Conservation (phyloP, 192 early-diverging fungal genomes). For the Coemansia sp. region DNA sequence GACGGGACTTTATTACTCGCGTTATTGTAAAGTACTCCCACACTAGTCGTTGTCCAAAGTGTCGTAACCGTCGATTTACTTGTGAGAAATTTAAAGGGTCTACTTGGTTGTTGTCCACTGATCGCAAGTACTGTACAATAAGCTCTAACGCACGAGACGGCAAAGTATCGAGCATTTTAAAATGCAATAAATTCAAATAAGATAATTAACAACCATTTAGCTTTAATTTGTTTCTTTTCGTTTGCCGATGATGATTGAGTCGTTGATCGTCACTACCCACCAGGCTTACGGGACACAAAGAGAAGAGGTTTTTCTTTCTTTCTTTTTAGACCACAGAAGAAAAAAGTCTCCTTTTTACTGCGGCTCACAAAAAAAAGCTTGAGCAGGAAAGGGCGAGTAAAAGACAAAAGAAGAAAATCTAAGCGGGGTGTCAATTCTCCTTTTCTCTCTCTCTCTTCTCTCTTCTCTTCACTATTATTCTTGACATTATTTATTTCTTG, state of each 20-base stretch:
- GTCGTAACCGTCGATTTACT: constrained; percentile 12
- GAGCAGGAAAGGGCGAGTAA: no score
- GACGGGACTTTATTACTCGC: constrained; percentile 3
- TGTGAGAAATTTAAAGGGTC: constrained; percentile 19
- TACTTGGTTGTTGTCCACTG: constrained; percentile 28
- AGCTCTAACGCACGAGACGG: constrained; percentile 16
- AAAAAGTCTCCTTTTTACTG: no score
- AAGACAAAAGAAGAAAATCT: no score
- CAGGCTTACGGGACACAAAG: no score
- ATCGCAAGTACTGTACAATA: constrained; percentile 36
- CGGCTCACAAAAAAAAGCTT: no score
- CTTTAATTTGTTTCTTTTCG: no score
- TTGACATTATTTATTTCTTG: no score
- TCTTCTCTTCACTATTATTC: no score
- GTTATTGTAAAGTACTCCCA: constrained; percentile 44
- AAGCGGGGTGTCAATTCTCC: not conserved
- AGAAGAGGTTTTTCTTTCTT: no score
- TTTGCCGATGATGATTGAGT: no score
- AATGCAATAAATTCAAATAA: not conserved
- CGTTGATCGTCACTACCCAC: no score
- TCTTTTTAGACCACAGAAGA: no score
- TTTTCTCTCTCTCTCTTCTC: not conserved
- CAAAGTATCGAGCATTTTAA: constrained; percentile 28
- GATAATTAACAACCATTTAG: not conserved
- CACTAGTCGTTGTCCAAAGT: not conserved